Base-by-base conservation (phyloP, 106 monocot genomes). In the Dendrobium chrysotoxum region DNA sequence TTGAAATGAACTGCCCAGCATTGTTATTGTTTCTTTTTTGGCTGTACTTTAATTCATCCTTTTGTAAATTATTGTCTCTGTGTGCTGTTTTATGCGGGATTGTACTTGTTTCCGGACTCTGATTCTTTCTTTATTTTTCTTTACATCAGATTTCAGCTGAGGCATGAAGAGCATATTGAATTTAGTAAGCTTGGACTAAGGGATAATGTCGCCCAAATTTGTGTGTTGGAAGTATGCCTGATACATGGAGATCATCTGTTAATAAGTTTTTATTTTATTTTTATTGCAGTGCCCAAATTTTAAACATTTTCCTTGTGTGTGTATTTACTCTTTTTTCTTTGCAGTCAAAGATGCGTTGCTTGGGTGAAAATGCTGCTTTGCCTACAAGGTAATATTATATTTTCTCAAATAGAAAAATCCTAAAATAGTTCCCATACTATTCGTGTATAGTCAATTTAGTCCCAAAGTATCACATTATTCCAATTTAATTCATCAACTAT, bases 151-250 rank as follows among this genome's bases (percentile, higher is more conserved):
- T 99, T 99, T 77, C 77, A 88, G n/a, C 79, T 95, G 57, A 79
- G 58, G 23, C 87, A 99, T 88, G 87, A 90, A 78, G 98, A 93
- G 87, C 81, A 85, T 66, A 99, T 99, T 76, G 95, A 99, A 82
- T 99, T 89, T 57, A 87, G 85, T 57, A 87, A 88, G 87, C 89
- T 91, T 90, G 98, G 89, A 50, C 95, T 99, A 79, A 87, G 91
- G 84, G 91, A 95, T 80, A 99, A 99, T 88, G 95, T 99, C 82
- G 95, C 98, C 23, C 98, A 99, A 83, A 93, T 99, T 83, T 95
- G 95, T 87, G 93, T 99, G 74, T 86, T 99, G 77, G 93, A 99
- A 89, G 94, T 95, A 83, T 79, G 42, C 35, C 7, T 44, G 75
- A 46, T 47, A 47, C 20, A 76, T 76, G 2, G 76, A 50, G 21